phyloP scores from a whole-genome alignment of 345 rosid genomes.

The Linum lewisii region DNA sequence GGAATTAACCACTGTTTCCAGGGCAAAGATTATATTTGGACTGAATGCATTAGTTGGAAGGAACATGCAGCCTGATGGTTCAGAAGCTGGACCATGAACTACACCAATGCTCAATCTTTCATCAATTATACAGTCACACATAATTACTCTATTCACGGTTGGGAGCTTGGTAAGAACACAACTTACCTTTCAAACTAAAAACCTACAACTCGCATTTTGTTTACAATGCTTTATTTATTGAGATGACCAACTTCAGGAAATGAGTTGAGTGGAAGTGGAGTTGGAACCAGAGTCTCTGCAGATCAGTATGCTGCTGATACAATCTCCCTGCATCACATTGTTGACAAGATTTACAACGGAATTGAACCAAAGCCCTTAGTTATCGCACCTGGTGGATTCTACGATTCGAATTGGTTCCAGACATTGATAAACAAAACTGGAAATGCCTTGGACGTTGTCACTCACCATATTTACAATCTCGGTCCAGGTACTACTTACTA shows the following conservation, averaged over 20 bases:
- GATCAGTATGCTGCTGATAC: conserved; percentile 69
- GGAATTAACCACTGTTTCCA: conserved; percentile 20
- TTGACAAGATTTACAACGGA: conserved; percentile 36
- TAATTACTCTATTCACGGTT: conserved; percentile 45
- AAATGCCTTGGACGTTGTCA: conserved; percentile 42
- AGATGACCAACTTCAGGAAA: conserved; percentile 42
- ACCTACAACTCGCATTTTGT: too few relatives aligned
- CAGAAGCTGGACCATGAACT: conserved; percentile 60
- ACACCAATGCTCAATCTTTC: conserved; percentile 60
- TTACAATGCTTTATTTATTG: neutral
- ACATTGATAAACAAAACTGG: conserved; percentile 45
- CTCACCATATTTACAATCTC: conserved; percentile 87
- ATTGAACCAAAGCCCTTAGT: conserved; percentile 47
- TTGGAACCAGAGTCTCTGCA: conserved; percentile 66
- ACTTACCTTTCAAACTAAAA: neutral
- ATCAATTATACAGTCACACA: conserved; percentile 46
- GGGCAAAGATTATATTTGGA: conserved; percentile 67
- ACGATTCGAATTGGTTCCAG: conserved; percentile 56
- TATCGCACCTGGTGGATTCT: conserved; percentile 90
- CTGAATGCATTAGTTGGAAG: conserved; percentile 65
- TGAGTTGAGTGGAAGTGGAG: conserved; percentile 73
- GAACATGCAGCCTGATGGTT: conserved; percentile 27
- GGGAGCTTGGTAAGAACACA: conserved; percentile 72
- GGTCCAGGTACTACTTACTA: conserved; percentile 71
- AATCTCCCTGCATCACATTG: conserved; percentile 35